phyloP scores from a whole-genome alignment of 495 filamentous ascomycete genomes.

The Aspergillus taichungensis region DNA sequence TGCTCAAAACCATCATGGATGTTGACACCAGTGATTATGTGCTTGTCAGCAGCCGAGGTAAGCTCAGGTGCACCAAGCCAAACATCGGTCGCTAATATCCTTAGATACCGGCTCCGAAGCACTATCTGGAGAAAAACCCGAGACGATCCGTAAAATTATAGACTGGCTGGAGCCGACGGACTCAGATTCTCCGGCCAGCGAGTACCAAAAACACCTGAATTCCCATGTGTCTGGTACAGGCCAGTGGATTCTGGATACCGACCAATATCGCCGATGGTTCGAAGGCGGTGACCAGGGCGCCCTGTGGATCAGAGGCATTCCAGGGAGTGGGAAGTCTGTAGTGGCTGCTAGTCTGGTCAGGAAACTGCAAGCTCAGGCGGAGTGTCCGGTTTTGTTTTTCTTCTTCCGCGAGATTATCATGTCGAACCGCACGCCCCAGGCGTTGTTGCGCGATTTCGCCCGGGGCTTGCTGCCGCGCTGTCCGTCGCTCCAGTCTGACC shows the following conservation, averaged over 20 bases:
- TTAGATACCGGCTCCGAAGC: too few species aligned
- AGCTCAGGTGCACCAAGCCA: too few species aligned
- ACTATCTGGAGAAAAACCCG: too few species aligned
- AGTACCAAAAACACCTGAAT: slow-evolving; percentile 11
- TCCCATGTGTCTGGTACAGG: slow-evolving; percentile 37
- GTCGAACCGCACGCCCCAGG: slow-evolving; percentile 35
- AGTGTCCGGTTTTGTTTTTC: slow-evolving; percentile 38
- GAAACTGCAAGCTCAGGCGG: slow-evolving; percentile 16
- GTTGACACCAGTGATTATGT: too few species aligned
- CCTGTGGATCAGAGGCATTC: slow-evolving; percentile 43
- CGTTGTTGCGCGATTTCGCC: slow-evolving; percentile 36
- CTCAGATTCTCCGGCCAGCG: not conserved
- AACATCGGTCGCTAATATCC: too few species aligned
- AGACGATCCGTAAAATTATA: too few species aligned
- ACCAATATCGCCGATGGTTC: slow-evolving; percentile 34
- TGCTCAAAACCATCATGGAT: too few species aligned
- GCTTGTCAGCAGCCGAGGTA: too few species aligned
- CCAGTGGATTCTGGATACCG: slow-evolving; percentile 29
- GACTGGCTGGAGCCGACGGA: slow-evolving; percentile 3
- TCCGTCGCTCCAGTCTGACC: slow-evolving; percentile 23
- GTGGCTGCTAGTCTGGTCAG: slow-evolving; percentile 31
- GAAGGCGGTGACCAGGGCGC: slow-evolving; percentile 20
- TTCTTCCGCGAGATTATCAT: slow-evolving; percentile 48
- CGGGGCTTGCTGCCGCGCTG: slow-evolving; percentile 31
- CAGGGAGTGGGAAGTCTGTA: slow-evolving; percentile 45